A percentile compares a stretch with the other conserved stretches of the same genome.
phyloP scores from a whole-genome alignment of 345 rosid species.

The Isatis tinctoria region DNA sequence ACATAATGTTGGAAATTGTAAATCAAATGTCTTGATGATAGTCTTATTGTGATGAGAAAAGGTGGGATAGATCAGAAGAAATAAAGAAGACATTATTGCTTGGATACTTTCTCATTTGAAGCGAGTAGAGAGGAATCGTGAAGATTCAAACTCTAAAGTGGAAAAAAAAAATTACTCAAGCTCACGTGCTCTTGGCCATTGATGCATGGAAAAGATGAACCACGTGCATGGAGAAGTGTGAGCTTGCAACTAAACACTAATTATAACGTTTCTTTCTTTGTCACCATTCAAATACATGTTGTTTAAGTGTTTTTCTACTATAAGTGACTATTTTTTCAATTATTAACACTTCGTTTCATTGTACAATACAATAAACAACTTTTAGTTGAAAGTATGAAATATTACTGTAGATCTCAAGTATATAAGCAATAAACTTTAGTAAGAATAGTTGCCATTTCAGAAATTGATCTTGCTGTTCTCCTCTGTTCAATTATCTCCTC shows the following conservation, averaged over 20 bases:
- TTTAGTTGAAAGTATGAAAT: not conserved
- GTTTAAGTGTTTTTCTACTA: not conserved
- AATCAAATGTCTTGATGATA: not conserved
- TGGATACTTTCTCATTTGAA: not conserved
- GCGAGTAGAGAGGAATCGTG: not conserved
- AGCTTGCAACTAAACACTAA: not conserved
- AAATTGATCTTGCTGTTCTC: not conserved
- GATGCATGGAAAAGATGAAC: conserved; percentile 17
- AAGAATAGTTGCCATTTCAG: not conserved
- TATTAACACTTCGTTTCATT: not conserved
- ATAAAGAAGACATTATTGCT: not conserved
- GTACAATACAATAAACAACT: not conserved
- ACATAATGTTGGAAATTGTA: not conserved
- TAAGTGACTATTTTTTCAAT: not conserved
- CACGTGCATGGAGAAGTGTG: conserved; percentile 16
- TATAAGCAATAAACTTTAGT: not conserved
- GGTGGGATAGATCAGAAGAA: not conserved
- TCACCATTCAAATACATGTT: not conserved
- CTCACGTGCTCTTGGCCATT: conserved; percentile 13
- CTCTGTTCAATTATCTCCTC: not conserved
- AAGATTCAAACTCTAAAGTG: not conserved
- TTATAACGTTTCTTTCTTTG: not conserved
- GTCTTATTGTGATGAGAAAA: not conserved
- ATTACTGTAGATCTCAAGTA: not conserved
- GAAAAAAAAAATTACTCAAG: not conserved